Evolutionary conservation across 805 yeast genomes (phyloP).

Genomic region (Metschnikowia cerradonensis): DNA sequence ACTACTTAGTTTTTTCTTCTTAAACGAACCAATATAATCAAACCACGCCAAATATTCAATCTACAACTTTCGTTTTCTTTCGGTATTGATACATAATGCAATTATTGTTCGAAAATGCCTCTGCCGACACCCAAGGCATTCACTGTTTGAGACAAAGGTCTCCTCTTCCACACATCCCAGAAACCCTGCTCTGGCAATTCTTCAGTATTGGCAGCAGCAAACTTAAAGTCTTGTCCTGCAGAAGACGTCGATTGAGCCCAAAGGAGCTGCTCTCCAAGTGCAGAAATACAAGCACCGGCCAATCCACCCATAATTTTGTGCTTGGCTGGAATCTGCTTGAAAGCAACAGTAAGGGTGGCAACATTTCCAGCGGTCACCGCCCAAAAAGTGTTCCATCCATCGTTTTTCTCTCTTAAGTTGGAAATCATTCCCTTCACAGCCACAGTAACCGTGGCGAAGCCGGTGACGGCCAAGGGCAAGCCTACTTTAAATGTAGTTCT

Average conservation of each 20-base stretch:
- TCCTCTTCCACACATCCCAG: constrained; percentile 78
- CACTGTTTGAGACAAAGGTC: constrained; percentile 76
- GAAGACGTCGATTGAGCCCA: constrained; percentile 41
- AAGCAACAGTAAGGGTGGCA: constrained; percentile 42
- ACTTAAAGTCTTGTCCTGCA: constrained; percentile 36
- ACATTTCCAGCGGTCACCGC: constrained; percentile 52
- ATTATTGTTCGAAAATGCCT: constrained; percentile 45
- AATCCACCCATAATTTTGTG: constrained; percentile 40
- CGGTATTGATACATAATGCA: constrained; percentile 3
- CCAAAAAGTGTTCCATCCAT: constrained; percentile 63
- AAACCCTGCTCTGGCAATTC: constrained; percentile 43
- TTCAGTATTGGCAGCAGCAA: constrained; percentile 37
- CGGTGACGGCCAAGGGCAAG: constrained; percentile 37
- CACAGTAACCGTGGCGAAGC: constrained; percentile 49
- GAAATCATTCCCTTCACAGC: constrained; percentile 47
- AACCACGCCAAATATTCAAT: too few species aligned
- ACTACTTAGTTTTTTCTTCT: too few species aligned
- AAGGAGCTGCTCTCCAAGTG: constrained; percentile 34
- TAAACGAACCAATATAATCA: too few species aligned
- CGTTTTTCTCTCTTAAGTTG: constrained; percentile 60
- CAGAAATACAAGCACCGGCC: constrained; percentile 36
- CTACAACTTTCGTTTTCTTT: background rate
- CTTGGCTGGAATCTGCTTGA: constrained; percentile 38
- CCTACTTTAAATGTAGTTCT: constrained; percentile 40
- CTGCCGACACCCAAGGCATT: constrained; percentile 69